Conservation (phyloP, 1,284 basidiomycete species). For the Paramarasmius palmivorus region DNA sequence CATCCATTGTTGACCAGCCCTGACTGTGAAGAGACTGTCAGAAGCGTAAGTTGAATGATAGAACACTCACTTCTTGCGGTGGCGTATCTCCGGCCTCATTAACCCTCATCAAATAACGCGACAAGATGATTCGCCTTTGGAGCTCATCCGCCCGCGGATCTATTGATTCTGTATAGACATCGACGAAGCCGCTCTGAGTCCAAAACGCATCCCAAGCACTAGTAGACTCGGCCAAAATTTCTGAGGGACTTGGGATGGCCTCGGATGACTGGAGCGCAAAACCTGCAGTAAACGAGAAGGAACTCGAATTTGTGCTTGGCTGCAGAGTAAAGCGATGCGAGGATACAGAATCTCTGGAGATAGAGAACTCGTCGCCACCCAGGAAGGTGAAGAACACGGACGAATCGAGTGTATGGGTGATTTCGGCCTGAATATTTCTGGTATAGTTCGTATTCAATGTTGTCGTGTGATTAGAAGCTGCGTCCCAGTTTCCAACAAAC, state of each 20-base stretch:
- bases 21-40: conserved; percentile 34
- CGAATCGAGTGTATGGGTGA: conserved; percentile 42
- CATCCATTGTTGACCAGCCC: conserved; percentile 61
- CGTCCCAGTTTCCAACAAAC: conserved; percentile 54
- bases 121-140: conserved; percentile 56
- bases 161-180: conserved; percentile 48
- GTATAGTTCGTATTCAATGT: conserved; percentile 24
- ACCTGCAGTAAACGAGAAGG: conserved; percentile 35
- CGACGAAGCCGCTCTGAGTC: conserved; percentile 51
- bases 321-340: conserved; percentile 40
- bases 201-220: conserved; percentile 49
- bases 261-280: conserved; percentile 27
- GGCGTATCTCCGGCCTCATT: conserved; percentile 59
- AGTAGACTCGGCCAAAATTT: conserved; percentile 36
- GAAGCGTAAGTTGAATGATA: conserved; percentile 9
- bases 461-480: conserved; percentile 49
- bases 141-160: conserved; percentile 54
- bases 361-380: conserved; percentile 38
- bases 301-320: conserved; percentile 7
- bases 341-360: conserved; percentile 40
- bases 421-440: conserved; percentile 32
- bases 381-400: conserved; percentile 48
- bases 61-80: conserved; percentile 60
- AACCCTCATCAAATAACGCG: conserved; percentile 57
- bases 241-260: conserved; percentile 21